Percentiles rank a stretch among this genome's conserved stretches.
These are phyloP conservation scores for Dryas octopetala DNA, from an alignment of 306 rosid genomes.

Conservation along the genomic window DNA sequence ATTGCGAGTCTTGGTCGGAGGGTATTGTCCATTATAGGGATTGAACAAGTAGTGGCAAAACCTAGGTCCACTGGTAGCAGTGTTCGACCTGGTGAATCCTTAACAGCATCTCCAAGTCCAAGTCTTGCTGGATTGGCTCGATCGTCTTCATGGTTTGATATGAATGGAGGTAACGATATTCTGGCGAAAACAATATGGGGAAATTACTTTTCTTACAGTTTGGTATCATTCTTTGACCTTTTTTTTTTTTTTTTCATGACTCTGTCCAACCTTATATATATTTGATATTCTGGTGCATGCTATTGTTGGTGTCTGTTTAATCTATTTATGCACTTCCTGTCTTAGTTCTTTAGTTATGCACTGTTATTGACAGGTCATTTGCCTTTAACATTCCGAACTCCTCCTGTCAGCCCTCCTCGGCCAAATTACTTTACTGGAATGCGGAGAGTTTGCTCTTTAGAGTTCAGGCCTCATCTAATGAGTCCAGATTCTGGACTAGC, in stretches of 20 bases:
- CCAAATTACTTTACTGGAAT: constrained; percentile 77
- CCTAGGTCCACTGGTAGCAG: constrained; percentile 53
- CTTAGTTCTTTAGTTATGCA: not conserved
- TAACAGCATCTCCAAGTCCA: constrained; percentile 40
- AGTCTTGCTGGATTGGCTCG: constrained; percentile 79
- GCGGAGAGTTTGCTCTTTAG: constrained; percentile 92
- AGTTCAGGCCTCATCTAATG: constrained; percentile 88
- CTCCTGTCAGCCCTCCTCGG: constrained; percentile 99
- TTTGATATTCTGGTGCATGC: not conserved
- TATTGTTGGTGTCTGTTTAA: not conserved
- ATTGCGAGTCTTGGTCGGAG: constrained; percentile 88
- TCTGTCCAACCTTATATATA: not conserved
- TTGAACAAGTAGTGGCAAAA: constrained; percentile 88
- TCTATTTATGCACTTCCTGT: not conserved
- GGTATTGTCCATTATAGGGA: constrained; percentile 86
- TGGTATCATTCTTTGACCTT: not conserved
- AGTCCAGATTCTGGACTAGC: constrained; percentile 91
- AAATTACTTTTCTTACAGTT: constrained; percentile 8
- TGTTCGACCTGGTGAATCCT: constrained; percentile 49
- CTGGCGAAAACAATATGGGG: constrained; percentile 13
- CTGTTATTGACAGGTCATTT: constrained; percentile 63
- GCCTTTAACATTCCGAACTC: constrained; percentile 90
- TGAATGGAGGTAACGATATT: constrained; percentile 72
- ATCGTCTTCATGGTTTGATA: constrained; percentile 93
- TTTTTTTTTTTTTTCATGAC: not conserved